Evolutionary conservation across 1,284 basidiomycete species (phyloP).

Genomic region (Ceratobasidium sp.): DNA sequence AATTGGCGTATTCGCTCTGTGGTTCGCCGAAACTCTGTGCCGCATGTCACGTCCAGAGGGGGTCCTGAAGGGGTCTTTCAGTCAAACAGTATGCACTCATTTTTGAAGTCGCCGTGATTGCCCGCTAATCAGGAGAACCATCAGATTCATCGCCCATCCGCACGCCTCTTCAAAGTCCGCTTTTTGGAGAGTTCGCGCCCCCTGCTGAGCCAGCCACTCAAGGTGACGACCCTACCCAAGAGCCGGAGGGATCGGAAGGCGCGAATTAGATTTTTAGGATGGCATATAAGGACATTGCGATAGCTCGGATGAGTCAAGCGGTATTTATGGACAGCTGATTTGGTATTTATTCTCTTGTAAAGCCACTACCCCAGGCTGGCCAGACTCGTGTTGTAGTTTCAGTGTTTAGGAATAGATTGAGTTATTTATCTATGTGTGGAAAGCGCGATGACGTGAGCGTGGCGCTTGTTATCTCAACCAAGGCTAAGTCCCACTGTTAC

Average conservation of each 20-base stretch:
- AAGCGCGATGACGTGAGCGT: constrained; percentile 22
- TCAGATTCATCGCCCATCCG: constrained; percentile 39
- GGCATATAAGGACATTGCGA: constrained; percentile 15
- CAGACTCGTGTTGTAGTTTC: constrained; percentile 27
- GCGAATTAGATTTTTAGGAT: constrained; percentile 18
- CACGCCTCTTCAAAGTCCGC: constrained; percentile 40
- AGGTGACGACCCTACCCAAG: constrained; percentile 40
- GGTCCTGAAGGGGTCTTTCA: constrained; percentile 18
- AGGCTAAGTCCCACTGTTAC: background rate
- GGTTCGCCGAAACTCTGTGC: constrained; percentile 26
- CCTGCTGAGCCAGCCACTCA: constrained; percentile 7
- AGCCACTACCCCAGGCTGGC: constrained; percentile 39
- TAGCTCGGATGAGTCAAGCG: constrained; percentile 3
- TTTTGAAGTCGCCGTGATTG: constrained; percentile 27
- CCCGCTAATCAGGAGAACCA: constrained; percentile 6
- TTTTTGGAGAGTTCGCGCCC: constrained; percentile 32
- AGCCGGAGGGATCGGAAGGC: constrained; percentile 24
- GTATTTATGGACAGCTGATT: constrained; percentile 2
- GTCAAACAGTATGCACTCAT: constrained; percentile 21
- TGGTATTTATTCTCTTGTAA: constrained; percentile 39
- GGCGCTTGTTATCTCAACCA: constrained; percentile 23
- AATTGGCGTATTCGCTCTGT: constrained; percentile 35
- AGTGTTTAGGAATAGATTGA: constrained; percentile 19
- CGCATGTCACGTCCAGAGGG: constrained; percentile 17
- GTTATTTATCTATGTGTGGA: constrained; percentile 40